Percentiles rank a stretch among this genome's conserved stretches.
Evolutionary conservation across 352 stramenopile species (phyloP).

Genomic region (Pythium dissotocum): DNA sequence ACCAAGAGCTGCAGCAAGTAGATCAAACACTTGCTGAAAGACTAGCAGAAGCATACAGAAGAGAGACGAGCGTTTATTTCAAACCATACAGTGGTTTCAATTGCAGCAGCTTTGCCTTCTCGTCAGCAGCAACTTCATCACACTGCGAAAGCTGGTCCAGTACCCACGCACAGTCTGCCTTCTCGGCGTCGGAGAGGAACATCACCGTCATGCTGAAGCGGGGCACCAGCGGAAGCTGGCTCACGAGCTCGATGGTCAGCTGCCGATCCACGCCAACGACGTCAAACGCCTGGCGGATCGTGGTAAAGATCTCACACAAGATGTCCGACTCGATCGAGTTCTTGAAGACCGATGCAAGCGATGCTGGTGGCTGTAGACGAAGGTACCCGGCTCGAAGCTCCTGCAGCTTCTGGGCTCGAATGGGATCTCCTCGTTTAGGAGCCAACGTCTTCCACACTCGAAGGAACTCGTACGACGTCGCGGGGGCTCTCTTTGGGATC

Average conservation of each 20-base stretch:
- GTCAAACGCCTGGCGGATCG: slow-evolving; percentile 33
- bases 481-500: slow-evolving; percentile 60
- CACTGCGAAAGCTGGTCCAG: slow-evolving; percentile 24
- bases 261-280: slow-evolving; percentile 11
- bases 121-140: slow-evolving; percentile 8
- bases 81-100: slow-evolving; percentile 59
- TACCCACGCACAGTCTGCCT: slow-evolving; percentile 56
- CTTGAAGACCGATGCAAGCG: slow-evolving; percentile 59
- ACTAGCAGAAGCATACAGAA: not conserved
- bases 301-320: slow-evolving; percentile 57
- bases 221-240: slow-evolving; percentile 46
- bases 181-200: slow-evolving; percentile 71
- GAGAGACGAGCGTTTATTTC: slow-evolving; percentile 19
- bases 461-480: slow-evolving; percentile 78
- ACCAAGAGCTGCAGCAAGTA: slow-evolving; percentile 88
- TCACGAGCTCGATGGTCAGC: slow-evolving; percentile 44
- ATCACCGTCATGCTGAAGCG: slow-evolving; percentile 82
- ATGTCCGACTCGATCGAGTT: slow-evolving; percentile 78
- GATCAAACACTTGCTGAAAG: not conserved
- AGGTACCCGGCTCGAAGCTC: slow-evolving; percentile 55
- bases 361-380: slow-evolving; percentile 34
- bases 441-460: slow-evolving; percentile 77
- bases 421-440: slow-evolving; percentile 43
- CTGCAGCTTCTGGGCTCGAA: slow-evolving; percentile 32
- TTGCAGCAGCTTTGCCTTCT: slow-evolving; percentile 22